phyloP scores from a whole-genome alignment of 306 rosid species.

The Canavalia gladiata region DNA sequence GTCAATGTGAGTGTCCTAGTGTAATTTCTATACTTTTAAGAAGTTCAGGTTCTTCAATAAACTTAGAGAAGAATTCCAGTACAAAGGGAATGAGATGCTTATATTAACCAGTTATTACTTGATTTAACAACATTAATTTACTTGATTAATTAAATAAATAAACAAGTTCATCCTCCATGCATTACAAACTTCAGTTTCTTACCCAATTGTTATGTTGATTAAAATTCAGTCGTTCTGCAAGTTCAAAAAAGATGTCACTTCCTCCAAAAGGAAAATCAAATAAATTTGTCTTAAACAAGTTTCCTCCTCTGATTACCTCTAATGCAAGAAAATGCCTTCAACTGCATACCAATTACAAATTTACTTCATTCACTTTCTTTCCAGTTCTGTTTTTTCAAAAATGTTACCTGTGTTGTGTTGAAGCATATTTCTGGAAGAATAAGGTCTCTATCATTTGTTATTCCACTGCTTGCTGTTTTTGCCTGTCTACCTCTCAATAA shows the following conservation, averaged over 20 bases:
- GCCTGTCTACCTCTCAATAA: background rate
- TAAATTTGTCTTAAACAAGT: background rate
- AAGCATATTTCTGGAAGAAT: constrained; percentile 30
- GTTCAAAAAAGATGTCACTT: constrained; percentile 32
- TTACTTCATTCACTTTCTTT: background rate
- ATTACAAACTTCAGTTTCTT: constrained; percentile 13
- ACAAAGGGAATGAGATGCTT: constrained; percentile 6
- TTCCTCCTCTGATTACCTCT: constrained; percentile 19
- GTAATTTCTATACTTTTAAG: background rate
- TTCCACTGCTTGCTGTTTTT: background rate
- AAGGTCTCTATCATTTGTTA: background rate
- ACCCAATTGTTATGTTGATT: constrained; percentile 2
- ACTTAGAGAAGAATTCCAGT: background rate
- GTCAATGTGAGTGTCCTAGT: background rate
- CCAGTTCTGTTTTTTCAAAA: background rate
- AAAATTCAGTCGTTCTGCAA: constrained; percentile 34
- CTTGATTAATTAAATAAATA: constrained; percentile 7
- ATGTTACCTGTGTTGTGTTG: background rate
- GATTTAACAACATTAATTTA: background rate
- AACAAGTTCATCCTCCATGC: background rate
- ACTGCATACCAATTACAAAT: background rate
- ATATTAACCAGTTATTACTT: background rate
- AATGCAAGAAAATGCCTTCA: constrained; percentile 24
- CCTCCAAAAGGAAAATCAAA: constrained; percentile 43
- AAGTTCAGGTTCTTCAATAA: constrained; percentile 23